Conservation (phyloP, 176 grass and related monocot genomes). For the Echinochloa phyllopogon region DNA sequence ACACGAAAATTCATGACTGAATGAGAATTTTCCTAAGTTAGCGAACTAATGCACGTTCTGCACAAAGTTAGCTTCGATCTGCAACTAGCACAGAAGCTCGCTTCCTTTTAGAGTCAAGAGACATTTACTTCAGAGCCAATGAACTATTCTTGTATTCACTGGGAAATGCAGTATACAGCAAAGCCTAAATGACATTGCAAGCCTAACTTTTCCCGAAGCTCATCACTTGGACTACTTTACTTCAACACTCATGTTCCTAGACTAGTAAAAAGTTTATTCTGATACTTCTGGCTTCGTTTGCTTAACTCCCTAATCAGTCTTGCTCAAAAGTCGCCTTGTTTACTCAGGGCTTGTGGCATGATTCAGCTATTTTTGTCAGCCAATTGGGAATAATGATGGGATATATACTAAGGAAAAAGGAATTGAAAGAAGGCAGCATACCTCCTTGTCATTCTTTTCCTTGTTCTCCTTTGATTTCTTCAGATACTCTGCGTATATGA, state of each 20-base stretch:
- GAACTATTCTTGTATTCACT: not conserved
- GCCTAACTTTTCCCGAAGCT: not conserved
- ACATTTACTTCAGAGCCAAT: not conserved
- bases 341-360: not conserved
- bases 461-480: constrained; percentile 93
- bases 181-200: not conserved
- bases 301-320: not conserved
- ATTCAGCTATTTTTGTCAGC: not conserved
- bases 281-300: not conserved
- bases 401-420: not conserved
- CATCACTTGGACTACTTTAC: not conserved
- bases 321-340: not conserved
- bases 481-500: constrained; percentile 58
- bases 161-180: not conserved
- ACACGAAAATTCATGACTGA: not conserved
- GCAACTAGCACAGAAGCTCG: constrained; percentile 1
- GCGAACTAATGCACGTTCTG: not conserved
- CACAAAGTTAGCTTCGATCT: not conserved
- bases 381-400: not conserved
- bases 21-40: not conserved
- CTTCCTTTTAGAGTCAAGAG: not conserved
- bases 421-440: constrained; percentile 17
- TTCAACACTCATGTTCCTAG: not conserved
- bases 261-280: not conserved
- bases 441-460: constrained; percentile 88